A percentile compares a stretch with the other conserved stretches of the same genome.
Evolutionary conservation across 176 grass and related monocot genomes (phyloP).

Genomic region (Triticum dicoccoides): DNA sequence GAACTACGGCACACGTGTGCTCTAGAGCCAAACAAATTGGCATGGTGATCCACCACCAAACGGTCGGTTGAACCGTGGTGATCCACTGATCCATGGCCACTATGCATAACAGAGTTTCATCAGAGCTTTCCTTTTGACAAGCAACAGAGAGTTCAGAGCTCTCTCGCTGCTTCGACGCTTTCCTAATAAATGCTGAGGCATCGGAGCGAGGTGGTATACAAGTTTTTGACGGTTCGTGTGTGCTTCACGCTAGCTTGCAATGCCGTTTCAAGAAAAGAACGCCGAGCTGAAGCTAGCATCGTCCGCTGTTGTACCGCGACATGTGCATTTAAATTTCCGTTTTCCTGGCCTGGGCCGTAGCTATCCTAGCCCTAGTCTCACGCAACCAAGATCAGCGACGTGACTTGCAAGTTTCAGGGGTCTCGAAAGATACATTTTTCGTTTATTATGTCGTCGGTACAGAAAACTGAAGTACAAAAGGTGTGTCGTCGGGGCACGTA

Average conservation of each 20-base stretch:
- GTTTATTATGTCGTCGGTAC: constrained; percentile 1
- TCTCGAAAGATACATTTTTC: background rate
- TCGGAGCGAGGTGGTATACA: background rate
- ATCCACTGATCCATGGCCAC: background rate
- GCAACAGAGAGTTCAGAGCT: background rate
- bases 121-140: background rate
- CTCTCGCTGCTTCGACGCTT: too few relatives aligned
- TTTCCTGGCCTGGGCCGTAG: background rate
- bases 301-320: background rate
- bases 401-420: constrained; percentile 9
- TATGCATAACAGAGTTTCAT: background rate
- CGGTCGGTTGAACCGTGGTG: background rate
- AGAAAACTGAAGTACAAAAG: background rate
- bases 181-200: background rate
- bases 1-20: background rate
- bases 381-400: background rate
- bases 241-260: too few relatives aligned
- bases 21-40: background rate
- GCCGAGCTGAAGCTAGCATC: background rate
- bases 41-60: background rate
- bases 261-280: background rate
- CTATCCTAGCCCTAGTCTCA: background rate
- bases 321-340: background rate
- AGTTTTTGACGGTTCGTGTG: background rate
- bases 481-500: background rate